Evolutionary conservation across 495 filamentous ascomycete genomes (phyloP), one percentile per base, ranked within the genome.

Genomic region (Hypoxylon perforatum): DNA sequence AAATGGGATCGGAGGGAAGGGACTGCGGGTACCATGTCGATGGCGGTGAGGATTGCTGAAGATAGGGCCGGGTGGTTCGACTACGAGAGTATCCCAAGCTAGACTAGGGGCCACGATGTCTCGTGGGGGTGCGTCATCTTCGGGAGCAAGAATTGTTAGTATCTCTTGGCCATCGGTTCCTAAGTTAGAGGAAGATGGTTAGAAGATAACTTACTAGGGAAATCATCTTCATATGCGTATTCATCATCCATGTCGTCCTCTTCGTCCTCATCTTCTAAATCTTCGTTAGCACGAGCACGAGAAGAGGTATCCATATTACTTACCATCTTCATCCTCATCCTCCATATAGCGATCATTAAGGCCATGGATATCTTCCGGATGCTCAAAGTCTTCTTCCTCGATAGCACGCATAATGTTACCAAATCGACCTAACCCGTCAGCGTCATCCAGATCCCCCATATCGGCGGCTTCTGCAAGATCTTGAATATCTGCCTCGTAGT

Each of bases 221-320:
- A 88, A 48, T 89, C 88, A 33, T 89, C 86, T 58, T 88, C 84
- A 66, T 87, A 89, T 65, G 87, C 80, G 54, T 82, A 79, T 53
- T 88, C 88, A 18, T 90, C 87, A 23, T 90, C 87, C 51, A 84
- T 78, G 46, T 94, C 92, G 42, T 91, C 88, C 8, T 90, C 89
- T 49, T 82, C 81, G 3, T 44, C 41, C 11, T 44, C 41, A 5
- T 33, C 30, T 33, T 33, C 30, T 76, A 57, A 5, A 72, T 73
- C 15, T 80, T 73, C 65, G 18, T 73, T 38, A 72, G 69, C 50
- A 48, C 25, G 23, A 3, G 54, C 11, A 33, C 36, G 23, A n/a
- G 0, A 8, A 18, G 3, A 17, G n/a, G 15, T 8, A 14, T 39
- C 38, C 22, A 2, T 11, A 45, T 39, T 75, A 76, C 74, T 73